phyloP scores from a whole-genome alignment of 2,329 filamentous ascomycete species.

The Beauveria varroae region DNA sequence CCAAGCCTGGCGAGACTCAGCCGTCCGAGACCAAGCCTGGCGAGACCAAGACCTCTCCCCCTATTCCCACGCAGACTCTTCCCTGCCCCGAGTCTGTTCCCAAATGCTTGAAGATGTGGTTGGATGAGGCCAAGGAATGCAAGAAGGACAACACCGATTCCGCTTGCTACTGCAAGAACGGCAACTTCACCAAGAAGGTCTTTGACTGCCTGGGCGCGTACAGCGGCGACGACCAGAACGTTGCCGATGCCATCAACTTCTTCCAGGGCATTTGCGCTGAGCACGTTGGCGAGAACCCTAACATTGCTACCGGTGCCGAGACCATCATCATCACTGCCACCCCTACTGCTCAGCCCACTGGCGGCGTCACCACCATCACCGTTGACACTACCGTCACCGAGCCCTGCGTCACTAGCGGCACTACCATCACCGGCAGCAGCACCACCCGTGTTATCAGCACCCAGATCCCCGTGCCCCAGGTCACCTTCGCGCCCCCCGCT shows the following conservation, averaged over 20 bases:
- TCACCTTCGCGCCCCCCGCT: constrained; percentile 37
- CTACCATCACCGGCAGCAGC: constrained; percentile 37
- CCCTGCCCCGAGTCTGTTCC: constrained; percentile 68
- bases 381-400: constrained; percentile 40
- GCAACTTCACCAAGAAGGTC: constrained; percentile 68
- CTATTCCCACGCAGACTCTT: constrained; percentile 25
- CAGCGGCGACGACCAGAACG: constrained; percentile 57
- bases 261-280: constrained; percentile 86
- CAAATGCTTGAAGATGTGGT: constrained; percentile 87
- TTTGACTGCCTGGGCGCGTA: constrained; percentile 67
- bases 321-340: constrained; percentile 51
- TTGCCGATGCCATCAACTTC: constrained; percentile 68
- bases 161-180: constrained; percentile 79
- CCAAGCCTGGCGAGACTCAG: constrained; percentile 22
- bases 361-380: constrained; percentile 45
- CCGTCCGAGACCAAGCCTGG: constrained; percentile 16
- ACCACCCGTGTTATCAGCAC: constrained; percentile 44
- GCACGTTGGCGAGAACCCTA: constrained; percentile 71
- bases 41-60: constrained; percentile 18
- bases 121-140: constrained; percentile 62
- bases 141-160: constrained; percentile 68
- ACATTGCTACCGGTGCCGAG: constrained; percentile 69
- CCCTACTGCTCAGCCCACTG: constrained; percentile 36
- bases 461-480: constrained; percentile 44
- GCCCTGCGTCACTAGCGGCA: constrained; percentile 42